A percentile compares a stretch with the other conserved stretches of the same genome.
Evolutionary conservation across 2,329 filamentous ascomycete genomes (phyloP).

Genomic region (Colletotrichum zoysiae): DNA sequence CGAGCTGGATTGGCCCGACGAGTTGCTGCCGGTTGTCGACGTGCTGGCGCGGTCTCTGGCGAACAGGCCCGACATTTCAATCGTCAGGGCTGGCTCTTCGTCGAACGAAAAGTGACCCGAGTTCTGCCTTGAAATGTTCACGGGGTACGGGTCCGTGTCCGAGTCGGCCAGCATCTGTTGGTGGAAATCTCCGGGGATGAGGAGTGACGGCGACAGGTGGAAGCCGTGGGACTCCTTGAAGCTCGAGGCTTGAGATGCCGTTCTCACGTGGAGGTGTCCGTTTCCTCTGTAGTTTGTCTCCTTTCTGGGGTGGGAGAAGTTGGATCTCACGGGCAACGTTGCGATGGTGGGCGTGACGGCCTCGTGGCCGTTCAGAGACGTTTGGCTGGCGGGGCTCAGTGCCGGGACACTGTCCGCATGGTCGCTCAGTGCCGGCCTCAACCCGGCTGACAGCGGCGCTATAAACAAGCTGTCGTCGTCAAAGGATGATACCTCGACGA

Average conservation of each 20-base stretch:
- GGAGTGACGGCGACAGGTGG: slow-evolving; percentile 70
- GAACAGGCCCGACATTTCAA: slow-evolving; percentile 51
- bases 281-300: slow-evolving; percentile 50
- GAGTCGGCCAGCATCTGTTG: slow-evolving; percentile 58
- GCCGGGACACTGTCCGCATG: slow-evolving; percentile 60
- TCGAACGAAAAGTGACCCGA: slow-evolving; percentile 51
- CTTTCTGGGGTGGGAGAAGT: slow-evolving; percentile 64
- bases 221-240: slow-evolving; percentile 72
- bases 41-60: slow-evolving; percentile 64
- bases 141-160: slow-evolving; percentile 44
- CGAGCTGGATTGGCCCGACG: slow-evolving; percentile 61
- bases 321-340: slow-evolving; percentile 55
- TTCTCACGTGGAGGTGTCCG: slow-evolving; percentile 52
- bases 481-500: slow-evolving; percentile 44
- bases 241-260: slow-evolving; percentile 63
- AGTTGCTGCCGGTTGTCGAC: slow-evolving; percentile 65
- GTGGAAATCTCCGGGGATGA: slow-evolving; percentile 71
- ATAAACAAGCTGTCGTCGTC: slow-evolving; percentile 39
- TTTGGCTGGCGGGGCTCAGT: slow-evolving; percentile 63
- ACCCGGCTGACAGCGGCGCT: slow-evolving; percentile 34
- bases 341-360: slow-evolving; percentile 58
- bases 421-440: slow-evolving; percentile 33
- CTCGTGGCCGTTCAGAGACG: slow-evolving; percentile 58
- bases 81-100: slow-evolving; percentile 51
- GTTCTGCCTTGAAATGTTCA: slow-evolving; percentile 51